Evolutionary conservation across 2,329 filamentous ascomycete genomes (phyloP).

Genomic region (Septoria petroselini): DNA sequence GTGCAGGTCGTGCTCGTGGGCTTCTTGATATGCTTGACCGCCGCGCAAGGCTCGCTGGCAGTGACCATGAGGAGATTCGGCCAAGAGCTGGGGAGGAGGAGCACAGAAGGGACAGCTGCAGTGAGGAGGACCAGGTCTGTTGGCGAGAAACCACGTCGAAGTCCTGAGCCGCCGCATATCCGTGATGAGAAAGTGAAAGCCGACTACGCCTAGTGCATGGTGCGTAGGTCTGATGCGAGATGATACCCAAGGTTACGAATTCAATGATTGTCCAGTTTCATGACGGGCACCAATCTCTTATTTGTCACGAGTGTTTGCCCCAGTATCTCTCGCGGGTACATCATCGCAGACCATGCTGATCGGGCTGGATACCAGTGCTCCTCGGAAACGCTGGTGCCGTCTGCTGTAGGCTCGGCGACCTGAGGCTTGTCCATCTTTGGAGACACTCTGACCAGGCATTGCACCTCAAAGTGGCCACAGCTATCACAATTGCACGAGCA

Average conservation of each 20-base stretch:
- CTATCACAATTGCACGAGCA: constrained; percentile 25
- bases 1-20: constrained; percentile 24
- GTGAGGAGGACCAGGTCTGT: neutral
- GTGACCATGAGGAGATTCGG: constrained; percentile 23
- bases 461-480: constrained; percentile 25
- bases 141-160: constrained; percentile 11
- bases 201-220: constrained; percentile 8
- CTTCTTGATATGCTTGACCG: constrained; percentile 21
- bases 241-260: constrained; percentile 13
- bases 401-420: constrained; percentile 14
- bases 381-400: constrained; percentile 18
- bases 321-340: constrained; percentile 16
- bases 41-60: constrained; percentile 24
- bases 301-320: constrained; percentile 17
- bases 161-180: constrained; percentile 11
- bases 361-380: constrained; percentile 21
- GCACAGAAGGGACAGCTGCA: neutral
- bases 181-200: constrained; percentile 17
- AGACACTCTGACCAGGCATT: constrained; percentile 24
- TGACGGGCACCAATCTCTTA: constrained; percentile 20
- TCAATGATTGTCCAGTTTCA: constrained; percentile 11
- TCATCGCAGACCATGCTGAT: constrained; percentile 9
- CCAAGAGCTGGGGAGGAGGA: constrained; percentile 19
- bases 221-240: constrained; percentile 10
- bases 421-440: constrained; percentile 14